Conservation (phyloP, 371 early-diverging fungal species). For the Circinella minor region DNA sequence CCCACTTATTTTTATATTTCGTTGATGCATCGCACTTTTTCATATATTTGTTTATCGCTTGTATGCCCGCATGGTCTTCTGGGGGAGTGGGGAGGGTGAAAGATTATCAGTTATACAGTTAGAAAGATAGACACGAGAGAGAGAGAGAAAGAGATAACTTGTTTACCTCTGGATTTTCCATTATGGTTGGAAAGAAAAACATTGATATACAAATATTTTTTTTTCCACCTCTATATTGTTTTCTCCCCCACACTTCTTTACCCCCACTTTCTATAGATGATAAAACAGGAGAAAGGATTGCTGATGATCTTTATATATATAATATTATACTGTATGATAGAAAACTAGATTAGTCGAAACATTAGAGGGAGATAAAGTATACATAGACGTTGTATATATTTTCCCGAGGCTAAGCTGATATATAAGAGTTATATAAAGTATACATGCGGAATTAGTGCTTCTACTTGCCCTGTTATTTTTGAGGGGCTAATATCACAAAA, state of each 20-base stretch:
- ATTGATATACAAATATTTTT: no score
- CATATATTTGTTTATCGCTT: neutral
- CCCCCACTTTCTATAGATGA: neutral
- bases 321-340: neutral
- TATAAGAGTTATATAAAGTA: no score
- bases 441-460: no score
- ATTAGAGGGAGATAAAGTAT: neutral
- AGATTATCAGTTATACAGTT: neutral
- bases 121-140: neutral
- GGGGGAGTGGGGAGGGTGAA: no score
- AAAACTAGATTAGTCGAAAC: neutral
- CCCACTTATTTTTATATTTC: neutral
- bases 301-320: neutral
- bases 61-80: neutral
- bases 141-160: neutral
- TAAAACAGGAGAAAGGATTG: neutral
- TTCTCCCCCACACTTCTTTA: neutral
- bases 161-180: neutral
- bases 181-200: no score
- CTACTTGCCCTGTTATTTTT: no score
- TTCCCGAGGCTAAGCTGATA: no score
- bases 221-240: no score
- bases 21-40: neutral
- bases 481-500: no score
- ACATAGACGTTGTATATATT: neutral